Conservation (phyloP, 176 grass and related monocot species). For the Puya raimondii region DNA sequence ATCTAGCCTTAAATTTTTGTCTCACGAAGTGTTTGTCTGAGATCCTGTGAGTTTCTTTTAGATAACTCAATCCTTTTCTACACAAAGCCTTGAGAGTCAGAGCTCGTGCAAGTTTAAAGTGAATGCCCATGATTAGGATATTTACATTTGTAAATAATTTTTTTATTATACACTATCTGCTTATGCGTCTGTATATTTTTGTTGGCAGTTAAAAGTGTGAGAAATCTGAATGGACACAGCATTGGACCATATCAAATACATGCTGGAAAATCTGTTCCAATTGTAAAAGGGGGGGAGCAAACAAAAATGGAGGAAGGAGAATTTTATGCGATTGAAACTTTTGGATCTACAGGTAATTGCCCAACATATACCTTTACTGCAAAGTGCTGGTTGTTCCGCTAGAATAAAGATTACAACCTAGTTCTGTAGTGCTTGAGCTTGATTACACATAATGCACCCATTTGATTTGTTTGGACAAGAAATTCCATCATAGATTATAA, state of each 20-base stretch:
- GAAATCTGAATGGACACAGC: conserved; percentile 94
- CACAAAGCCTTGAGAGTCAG: too few species aligned
- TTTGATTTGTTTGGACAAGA: too few species aligned
- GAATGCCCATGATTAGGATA: not conserved
- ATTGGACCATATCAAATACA: conserved; percentile 97
- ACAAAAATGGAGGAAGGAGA: conserved; percentile 99
- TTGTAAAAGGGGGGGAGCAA: conserved; percentile 94
- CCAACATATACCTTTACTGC: not conserved
- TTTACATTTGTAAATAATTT: not conserved
- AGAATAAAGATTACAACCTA: too few species aligned
- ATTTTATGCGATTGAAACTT: conserved; percentile 97
- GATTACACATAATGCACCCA: too few species aligned
- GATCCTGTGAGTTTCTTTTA: too few species aligned
- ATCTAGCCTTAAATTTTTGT: too few species aligned
- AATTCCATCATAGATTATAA: not conserved
- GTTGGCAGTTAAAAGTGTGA: conserved; percentile 84
- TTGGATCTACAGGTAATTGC: conserved; percentile 93
- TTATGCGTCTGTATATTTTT: conserved; percentile 2
- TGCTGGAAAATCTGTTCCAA: conserved; percentile 92
- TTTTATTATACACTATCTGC: not conserved
- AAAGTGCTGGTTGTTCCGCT: not conserved
- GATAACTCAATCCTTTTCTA: too few species aligned
- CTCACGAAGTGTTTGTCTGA: too few species aligned
- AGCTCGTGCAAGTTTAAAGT: too few species aligned
- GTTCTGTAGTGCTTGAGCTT: too few species aligned